Percentiles rank a stretch among this genome's conserved stretches.
Conservation (phyloP, 2,329 filamentous ascomycete species). For the Pyrenochaeta sp. region DNA sequence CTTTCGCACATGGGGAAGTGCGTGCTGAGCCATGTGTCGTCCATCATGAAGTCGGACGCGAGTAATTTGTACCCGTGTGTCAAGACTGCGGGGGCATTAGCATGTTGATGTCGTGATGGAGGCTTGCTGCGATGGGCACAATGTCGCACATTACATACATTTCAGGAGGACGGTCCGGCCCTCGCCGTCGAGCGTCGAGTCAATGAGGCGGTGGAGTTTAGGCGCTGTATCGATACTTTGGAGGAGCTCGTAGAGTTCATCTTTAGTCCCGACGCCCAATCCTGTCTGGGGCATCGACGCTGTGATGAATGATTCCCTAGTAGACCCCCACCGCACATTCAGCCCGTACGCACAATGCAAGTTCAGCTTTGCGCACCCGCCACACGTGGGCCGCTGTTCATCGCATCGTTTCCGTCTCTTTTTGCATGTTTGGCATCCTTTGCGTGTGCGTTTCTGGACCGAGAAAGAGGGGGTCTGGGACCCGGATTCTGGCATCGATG, state of each 20-base stretch:
- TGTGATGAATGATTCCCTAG: slow-evolving; percentile 5
- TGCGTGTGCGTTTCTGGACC: slow-evolving; percentile 78
- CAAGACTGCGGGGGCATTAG: background rate
- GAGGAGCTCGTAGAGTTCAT: slow-evolving; percentile 1
- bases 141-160: slow-evolving; percentile 6
- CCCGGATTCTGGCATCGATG: background rate
- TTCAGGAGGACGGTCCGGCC: background rate
- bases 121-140: no score
- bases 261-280: background rate
- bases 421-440: slow-evolving; percentile 86
- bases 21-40: slow-evolving; percentile 3
- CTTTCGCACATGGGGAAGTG: slow-evolving; percentile 4
- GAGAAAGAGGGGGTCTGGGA: no score
- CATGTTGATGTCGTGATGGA: background rate
- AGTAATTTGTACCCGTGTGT: background rate
- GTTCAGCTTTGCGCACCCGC: slow-evolving; percentile 60
- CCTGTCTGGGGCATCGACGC: background rate
- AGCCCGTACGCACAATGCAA: slow-evolving; percentile 15
- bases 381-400: slow-evolving; percentile 74
- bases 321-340: slow-evolving; percentile 5
- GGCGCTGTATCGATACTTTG: background rate
- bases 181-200: slow-evolving; percentile 1
- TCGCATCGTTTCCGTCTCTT: slow-evolving; percentile 94
- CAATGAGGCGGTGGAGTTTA: background rate
- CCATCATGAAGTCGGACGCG: background rate